A percentile compares a stretch with the other conserved stretches of the same genome.
Evolutionary conservation across 192 early-diverging fungal species (phyloP).

Genomic region (Coemansia sp.): DNA sequence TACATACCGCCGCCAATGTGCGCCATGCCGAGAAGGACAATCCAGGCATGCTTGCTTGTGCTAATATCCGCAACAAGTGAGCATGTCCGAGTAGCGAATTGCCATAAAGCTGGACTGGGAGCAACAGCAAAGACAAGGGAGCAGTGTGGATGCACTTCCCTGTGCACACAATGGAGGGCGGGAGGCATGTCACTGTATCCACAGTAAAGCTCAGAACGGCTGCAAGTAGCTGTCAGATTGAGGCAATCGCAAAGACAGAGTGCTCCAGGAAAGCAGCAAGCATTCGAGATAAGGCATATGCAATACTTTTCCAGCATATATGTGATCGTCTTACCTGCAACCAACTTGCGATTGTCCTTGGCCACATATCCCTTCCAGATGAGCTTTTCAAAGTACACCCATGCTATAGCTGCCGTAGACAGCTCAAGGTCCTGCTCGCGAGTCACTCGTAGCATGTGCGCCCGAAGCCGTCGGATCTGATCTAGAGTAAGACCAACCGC

Average conservation of each 20-base stretch:
- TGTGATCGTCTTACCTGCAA: conserved; percentile 33
- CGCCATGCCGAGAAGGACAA: neutral
- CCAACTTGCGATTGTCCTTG: conserved; percentile 68
- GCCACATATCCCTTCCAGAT: conserved; percentile 70
- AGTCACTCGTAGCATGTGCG: conserved; percentile 65
- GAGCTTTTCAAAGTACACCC: conserved; percentile 96
- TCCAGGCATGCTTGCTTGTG: neutral
- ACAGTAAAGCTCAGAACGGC: neutral
- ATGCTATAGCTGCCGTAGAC: conserved; percentile 82
- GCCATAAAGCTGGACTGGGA: neutral
- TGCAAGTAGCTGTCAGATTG: neutral
- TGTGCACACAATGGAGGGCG: neutral
- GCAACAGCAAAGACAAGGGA: neutral
- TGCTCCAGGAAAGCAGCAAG: neutral
- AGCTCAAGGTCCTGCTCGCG: conserved; percentile 79
- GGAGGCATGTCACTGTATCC: neutral
- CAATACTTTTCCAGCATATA: neutral
- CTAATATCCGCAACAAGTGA: neutral
- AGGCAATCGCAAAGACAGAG: neutral
- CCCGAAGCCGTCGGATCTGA: conserved; percentile 83
- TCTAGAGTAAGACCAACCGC: conserved; percentile 78
- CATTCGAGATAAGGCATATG: neutral
- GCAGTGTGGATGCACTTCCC: neutral
- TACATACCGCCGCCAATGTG: conserved; percentile 1
- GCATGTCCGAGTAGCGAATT: neutral